Evolutionary conservation across 345 rosid genomes (phyloP).

Genomic region (Diplotaxis tenuifolia): DNA sequence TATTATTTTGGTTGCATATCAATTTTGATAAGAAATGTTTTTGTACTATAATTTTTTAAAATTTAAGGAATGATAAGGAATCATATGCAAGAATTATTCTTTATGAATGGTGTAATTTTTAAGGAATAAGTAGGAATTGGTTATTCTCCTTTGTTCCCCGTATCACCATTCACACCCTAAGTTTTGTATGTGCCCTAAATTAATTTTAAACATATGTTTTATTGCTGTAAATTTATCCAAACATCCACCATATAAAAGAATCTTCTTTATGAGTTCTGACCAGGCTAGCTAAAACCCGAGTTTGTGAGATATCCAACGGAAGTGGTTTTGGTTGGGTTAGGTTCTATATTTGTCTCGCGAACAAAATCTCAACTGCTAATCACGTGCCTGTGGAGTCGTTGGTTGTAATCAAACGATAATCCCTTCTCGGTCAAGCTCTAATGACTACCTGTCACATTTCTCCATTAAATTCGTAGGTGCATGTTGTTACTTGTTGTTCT

Average conservation of each 20-base stretch:
- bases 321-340: constrained; percentile 24
- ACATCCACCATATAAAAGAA: neutral
- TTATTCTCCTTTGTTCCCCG: no score
- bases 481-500: no score
- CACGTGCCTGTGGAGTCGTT: constrained; percentile 6
- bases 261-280: neutral
- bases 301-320: constrained; percentile 21
- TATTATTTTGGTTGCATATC: no score
- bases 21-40: no score
- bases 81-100: no score
- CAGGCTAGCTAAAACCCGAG: neutral
- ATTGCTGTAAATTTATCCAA: neutral
- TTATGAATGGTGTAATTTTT: no score
- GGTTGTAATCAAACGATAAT: neutral
- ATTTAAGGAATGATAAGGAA: no score
- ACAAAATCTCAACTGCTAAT: constrained; percentile 25
- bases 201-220: constrained; percentile 8
- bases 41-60: no score
- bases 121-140: no score
- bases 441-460: neutral
- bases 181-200: constrained; percentile 7
- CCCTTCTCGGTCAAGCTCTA: neutral
- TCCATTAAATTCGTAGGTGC: neutral
- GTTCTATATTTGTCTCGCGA: neutral
- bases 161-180: no score